Conservation (phyloP, 2,329 filamentous ascomycete genomes). For the Trichocomaceae sp. region DNA sequence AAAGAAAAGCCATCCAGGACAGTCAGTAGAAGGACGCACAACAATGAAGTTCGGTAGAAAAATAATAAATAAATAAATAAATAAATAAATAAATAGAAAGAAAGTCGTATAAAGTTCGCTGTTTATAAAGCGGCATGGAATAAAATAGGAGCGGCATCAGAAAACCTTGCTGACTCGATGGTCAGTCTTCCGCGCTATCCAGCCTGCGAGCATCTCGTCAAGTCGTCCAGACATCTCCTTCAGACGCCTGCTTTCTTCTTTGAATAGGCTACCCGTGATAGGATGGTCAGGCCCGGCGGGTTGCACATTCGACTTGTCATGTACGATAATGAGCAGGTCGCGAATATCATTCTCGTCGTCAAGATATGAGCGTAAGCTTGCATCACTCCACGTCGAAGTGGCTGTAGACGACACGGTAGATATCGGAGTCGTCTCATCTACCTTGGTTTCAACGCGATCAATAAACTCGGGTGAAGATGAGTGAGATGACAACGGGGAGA, state of each 20-base stretch:
- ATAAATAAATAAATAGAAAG: constrained; percentile 11
- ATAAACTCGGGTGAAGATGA: constrained; percentile 45
- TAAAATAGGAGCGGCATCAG: constrained; percentile 10
- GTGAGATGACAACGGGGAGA: constrained; percentile 52
- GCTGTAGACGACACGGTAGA: constrained; percentile 50
- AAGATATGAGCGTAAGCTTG: constrained; percentile 78
- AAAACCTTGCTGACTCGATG: constrained; percentile 17
- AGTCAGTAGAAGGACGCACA: background rate
- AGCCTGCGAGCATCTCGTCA: constrained; percentile 77
- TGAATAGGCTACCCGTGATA: constrained; percentile 70
- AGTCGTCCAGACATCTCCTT: constrained; percentile 84
- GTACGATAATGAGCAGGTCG: constrained; percentile 83
- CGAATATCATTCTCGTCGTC: constrained; percentile 84
- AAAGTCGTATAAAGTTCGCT: constrained; percentile 5
- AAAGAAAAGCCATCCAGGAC: constrained; percentile 13
- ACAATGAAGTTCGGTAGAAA: constrained; percentile 6
- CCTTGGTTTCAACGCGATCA: constrained; percentile 24
- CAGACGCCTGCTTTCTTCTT: constrained; percentile 77
- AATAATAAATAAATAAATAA: no score
- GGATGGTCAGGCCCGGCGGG: constrained; percentile 81
- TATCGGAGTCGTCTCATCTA: constrained; percentile 40
- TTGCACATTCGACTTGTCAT: constrained; percentile 78
- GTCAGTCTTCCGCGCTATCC: constrained; percentile 51
- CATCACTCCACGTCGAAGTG: constrained; percentile 72
- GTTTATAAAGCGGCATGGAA: constrained; percentile 3